Evolutionary conservation across 805 yeast genomes (phyloP).

Genomic region (Priceomyces fermenticarens): DNA sequence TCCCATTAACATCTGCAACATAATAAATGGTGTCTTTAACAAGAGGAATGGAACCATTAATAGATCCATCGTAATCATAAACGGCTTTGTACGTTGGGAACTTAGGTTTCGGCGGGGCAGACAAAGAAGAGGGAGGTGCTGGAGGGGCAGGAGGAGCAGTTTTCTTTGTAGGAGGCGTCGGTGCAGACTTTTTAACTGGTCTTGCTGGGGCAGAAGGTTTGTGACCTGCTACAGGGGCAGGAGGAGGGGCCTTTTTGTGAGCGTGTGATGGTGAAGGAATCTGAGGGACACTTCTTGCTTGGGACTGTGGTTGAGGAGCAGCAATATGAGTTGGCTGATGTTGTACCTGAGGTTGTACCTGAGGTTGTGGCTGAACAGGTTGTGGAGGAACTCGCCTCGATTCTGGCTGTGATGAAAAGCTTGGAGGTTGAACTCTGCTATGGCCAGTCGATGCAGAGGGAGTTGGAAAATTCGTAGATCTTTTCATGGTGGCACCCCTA

Average conservation of each 20-base stretch:
- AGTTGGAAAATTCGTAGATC: conserved; percentile 3
- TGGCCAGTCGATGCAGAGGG: conserved; percentile 5
- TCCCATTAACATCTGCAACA: conserved; percentile 73
- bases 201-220: conserved; percentile 21
- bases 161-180: conserved; percentile 66
- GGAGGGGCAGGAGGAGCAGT: conserved; percentile 31
- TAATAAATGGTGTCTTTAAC: conserved; percentile 72
- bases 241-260: conserved; percentile 13
- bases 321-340: conserved; percentile 15
- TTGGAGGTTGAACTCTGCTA: not conserved
- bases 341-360: not conserved
- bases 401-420: conserved; percentile 11
- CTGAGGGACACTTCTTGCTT: not conserved
- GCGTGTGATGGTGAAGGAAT: not conserved
- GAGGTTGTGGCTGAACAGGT: conserved; percentile 18
- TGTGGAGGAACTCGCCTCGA: no score
- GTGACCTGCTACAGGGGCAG: conserved; percentile 10
- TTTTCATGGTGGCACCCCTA: conserved; percentile 20
- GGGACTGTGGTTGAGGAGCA: conserved; percentile 14
- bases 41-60: conserved; percentile 76
- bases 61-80: conserved; percentile 86
- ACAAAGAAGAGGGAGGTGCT: conserved; percentile 65
- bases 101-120: conserved; percentile 52
- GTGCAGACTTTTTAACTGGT: conserved; percentile 40
- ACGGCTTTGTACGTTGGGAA: conserved; percentile 81